These are phyloP conservation scores for Linnemannia exigua DNA, from an alignment of 192 early-diverging fungal genomes.

Conservation along the genomic window DNA sequence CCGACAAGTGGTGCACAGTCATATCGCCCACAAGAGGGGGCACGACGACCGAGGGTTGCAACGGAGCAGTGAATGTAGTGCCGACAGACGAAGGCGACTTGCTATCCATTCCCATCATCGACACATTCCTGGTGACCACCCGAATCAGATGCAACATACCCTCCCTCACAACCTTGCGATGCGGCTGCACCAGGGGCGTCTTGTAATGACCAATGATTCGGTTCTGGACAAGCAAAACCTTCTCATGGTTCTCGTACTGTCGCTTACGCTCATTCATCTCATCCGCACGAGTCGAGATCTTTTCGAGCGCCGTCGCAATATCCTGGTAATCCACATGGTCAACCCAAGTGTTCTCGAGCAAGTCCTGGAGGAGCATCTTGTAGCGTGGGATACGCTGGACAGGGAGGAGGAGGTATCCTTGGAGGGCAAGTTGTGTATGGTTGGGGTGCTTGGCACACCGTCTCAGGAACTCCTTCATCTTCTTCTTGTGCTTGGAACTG, in stretches of 20 bases:
- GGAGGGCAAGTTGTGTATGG: conserved; percentile 86
- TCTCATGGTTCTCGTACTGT: conserved; percentile 71
- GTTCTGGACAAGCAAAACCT: conserved; percentile 64
- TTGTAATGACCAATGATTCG: conserved; percentile 51
- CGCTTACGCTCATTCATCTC: conserved; percentile 93
- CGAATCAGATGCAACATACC: conserved; percentile 65
- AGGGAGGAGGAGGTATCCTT: conserved; percentile 88
- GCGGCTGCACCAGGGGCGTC: conserved; percentile 64
- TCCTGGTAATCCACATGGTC: conserved; percentile 81
- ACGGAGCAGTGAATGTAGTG: not conserved
- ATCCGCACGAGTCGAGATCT: conserved; percentile 73
- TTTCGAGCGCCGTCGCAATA: conserved; percentile 71
- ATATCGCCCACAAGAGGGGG: conserved; percentile 17
- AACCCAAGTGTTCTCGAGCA: conserved; percentile 76
- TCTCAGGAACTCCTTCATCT: conserved; percentile 55
- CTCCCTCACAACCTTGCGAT: conserved; percentile 65
- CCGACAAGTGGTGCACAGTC: conserved; percentile 48
- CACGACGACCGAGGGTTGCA: not conserved
- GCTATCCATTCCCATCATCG: conserved; percentile 35
- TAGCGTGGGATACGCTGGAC: conserved; percentile 94
- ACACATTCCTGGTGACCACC: conserved; percentile 52
- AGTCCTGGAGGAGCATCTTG: conserved; percentile 81
- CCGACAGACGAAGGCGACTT: not conserved
- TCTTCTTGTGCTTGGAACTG: conserved; percentile 50
- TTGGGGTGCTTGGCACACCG: conserved; percentile 66